Evolutionary conservation across 495 filamentous ascomycete genomes (phyloP).

Genomic region (Neurospora discreta): DNA sequence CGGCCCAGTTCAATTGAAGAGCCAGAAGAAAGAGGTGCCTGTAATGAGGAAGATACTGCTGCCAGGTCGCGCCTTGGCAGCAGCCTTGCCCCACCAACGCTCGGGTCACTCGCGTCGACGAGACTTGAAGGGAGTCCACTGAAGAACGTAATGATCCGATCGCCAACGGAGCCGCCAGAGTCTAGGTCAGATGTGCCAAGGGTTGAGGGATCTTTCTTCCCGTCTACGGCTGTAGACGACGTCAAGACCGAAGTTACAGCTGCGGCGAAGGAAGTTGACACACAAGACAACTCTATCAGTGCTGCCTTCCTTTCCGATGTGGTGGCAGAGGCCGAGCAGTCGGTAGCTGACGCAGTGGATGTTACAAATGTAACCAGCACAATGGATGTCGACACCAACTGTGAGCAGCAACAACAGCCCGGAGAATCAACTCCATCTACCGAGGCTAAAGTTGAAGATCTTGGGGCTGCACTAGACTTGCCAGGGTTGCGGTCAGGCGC

Average conservation of each 20-base stretch:
- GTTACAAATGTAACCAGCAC: background rate
- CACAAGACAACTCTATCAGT: background rate
- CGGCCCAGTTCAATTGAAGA: conserved; percentile 17
- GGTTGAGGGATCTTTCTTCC: background rate
- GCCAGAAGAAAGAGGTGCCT: conserved; percentile 10
- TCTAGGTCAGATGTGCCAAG: conserved; percentile 27
- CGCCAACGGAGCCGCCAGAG: conserved; percentile 21
- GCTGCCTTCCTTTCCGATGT: conserved; percentile 1
- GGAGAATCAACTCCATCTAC: background rate
- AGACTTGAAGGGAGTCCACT: conserved; percentile 36
- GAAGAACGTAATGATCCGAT: conserved; percentile 32
- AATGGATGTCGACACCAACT: conserved; percentile 28
- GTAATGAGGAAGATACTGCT: conserved; percentile 15
- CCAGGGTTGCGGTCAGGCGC: background rate
- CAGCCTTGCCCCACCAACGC: background rate
- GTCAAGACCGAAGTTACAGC: background rate
- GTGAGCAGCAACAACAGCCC: background rate
- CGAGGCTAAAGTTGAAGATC: background rate
- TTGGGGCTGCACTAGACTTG: background rate
- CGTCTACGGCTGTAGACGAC: background rate
- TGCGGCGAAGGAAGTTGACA: conserved; percentile 2
- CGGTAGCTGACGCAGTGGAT: background rate
- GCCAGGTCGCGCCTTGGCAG: conserved; percentile 11
- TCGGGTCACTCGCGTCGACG: conserved; percentile 6
- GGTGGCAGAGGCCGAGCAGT: background rate